Conservation (phyloP, 305 asterid species). For the Fraxinus angustifolia region DNA sequence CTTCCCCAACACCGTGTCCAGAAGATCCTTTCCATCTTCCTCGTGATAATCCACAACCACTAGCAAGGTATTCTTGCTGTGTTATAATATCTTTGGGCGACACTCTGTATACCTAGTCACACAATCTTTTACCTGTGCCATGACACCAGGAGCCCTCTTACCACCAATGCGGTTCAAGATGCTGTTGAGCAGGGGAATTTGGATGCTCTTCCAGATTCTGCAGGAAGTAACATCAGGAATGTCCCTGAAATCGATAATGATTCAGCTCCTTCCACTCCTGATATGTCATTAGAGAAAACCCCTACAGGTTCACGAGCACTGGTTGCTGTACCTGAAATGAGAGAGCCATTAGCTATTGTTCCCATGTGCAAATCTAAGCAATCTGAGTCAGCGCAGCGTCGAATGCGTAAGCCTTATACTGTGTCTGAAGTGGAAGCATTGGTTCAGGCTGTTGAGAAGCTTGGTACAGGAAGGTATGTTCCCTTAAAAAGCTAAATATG, state of each 20-base stretch:
- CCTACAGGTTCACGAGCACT: slow-evolving; percentile 61
- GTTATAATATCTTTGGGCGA: neutral
- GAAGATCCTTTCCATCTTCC: slow-evolving; percentile 32
- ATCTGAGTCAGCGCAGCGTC: slow-evolving; percentile 73
- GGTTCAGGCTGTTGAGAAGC: slow-evolving; percentile 95
- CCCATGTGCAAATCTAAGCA: slow-evolving; percentile 67
- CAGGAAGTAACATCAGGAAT: slow-evolving; percentile 37
- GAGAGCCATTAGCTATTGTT: slow-evolving; percentile 42
- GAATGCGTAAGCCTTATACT: slow-evolving; percentile 89
- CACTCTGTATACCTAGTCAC: neutral
- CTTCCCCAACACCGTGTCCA: slow-evolving; percentile 27
- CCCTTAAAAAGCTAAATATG: neutral
- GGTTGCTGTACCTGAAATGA: slow-evolving; percentile 42
- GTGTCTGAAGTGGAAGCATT: slow-evolving; percentile 94
- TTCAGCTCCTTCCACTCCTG: slow-evolving; percentile 66
- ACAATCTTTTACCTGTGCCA: neutral
- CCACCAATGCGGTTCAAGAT: slow-evolving; percentile 27
- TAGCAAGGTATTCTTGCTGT: slow-evolving; percentile 45
- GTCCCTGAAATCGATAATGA: slow-evolving; percentile 69
- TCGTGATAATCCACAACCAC: slow-evolving; percentile 35
- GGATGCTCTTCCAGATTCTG: slow-evolving; percentile 23
- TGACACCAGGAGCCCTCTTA: slow-evolving; percentile 33
- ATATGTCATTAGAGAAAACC: slow-evolving; percentile 43
- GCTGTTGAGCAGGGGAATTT: slow-evolving; percentile 23
- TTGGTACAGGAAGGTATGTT: slow-evolving; percentile 90